Conservation (phyloP, 805 yeast species). For the Vanderwaltozyma verrucispora region DNA sequence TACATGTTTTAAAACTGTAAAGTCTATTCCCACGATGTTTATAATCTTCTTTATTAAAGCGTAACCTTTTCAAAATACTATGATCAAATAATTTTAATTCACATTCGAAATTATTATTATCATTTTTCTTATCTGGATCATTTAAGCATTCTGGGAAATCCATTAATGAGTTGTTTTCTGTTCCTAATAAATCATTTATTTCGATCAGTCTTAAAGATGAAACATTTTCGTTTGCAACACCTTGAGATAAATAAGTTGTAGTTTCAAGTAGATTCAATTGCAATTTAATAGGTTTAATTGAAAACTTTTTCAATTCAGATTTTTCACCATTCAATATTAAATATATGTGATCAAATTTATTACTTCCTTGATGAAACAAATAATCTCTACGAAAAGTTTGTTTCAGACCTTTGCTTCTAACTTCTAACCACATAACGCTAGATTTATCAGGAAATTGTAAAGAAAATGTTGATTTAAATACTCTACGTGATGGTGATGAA, state of each 20-base stretch:
- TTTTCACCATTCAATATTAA: constrained; percentile 9
- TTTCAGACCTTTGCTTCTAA: constrained; percentile 13
- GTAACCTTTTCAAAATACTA: constrained; percentile 11
- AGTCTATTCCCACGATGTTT: constrained; percentile 26
- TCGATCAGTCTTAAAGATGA: constrained; percentile 21
- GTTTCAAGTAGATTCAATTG: constrained; percentile 23
- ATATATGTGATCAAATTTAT: constrained; percentile 18
- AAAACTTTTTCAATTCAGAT: constrained; percentile 4
- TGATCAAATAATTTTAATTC: constrained; percentile 16
- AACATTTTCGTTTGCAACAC: constrained; percentile 22
- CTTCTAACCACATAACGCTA: constrained; percentile 19
- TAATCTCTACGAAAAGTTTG: constrained; percentile 16
- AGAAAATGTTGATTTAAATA: constrained; percentile 11
- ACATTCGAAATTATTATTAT: constrained; percentile 11
- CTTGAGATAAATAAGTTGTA: constrained; percentile 22
- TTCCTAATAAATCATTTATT: neutral
- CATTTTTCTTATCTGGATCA: neutral
- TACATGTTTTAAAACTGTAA: constrained; percentile 24
- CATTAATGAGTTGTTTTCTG: neutral
- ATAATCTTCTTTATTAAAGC: constrained; percentile 26
- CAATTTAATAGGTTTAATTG: constrained; percentile 10
- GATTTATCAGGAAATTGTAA: constrained; percentile 13
- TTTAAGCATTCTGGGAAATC: neutral
- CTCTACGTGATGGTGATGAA: neutral
- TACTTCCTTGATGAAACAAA: constrained; percentile 17